Percentiles rank a stretch among this genome's conserved stretches.
Conservation (phyloP, 176 grass and related monocot species). For the Oryza meyeriana region DNA sequence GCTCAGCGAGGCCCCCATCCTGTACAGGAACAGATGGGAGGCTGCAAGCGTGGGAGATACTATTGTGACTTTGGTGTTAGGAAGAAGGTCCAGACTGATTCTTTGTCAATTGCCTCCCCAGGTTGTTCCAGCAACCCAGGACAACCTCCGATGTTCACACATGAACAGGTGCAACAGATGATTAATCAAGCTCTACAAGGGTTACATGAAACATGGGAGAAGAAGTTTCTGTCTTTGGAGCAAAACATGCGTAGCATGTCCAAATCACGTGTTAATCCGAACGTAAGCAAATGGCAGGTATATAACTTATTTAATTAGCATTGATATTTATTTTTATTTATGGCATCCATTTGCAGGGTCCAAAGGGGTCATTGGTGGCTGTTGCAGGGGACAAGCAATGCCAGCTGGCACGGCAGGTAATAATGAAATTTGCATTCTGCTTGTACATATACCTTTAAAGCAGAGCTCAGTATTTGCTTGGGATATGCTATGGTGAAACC, state of each 20-base stretch:
- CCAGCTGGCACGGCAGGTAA: conserved; percentile 29
- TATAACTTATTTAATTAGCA: not conserved
- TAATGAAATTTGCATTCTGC: not conserved
- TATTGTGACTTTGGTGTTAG: not conserved
- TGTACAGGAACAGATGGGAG: conserved; percentile 20
- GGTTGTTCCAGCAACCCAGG: conserved; percentile 23
- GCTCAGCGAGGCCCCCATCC: conserved; percentile 9
- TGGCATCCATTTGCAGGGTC: conserved; percentile 13
- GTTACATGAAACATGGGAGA: conserved; percentile 47
- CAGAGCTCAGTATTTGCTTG: not conserved
- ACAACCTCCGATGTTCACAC: conserved; percentile 31
- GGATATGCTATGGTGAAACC: not conserved
- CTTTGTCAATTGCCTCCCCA: conserved; percentile 24
- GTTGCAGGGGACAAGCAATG: conserved; percentile 8
- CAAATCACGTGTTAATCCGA: not conserved
- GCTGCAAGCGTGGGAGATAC: conserved; percentile 14
- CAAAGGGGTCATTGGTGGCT: not conserved
- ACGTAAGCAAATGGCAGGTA: conserved; percentile 13
- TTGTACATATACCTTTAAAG: not conserved
- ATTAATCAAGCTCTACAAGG: conserved; percentile 45
- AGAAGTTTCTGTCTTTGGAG: conserved; percentile 41
- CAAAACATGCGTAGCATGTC: conserved; percentile 24
- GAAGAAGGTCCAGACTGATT: conserved; percentile 15
- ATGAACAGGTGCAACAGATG: conserved; percentile 49
- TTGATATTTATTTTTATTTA: conserved; percentile 14